Evolutionary conservation across 495 filamentous ascomycete genomes (phyloP), one percentile per base, ranked within the genome.

Genomic region (Talaromyces liani): DNA sequence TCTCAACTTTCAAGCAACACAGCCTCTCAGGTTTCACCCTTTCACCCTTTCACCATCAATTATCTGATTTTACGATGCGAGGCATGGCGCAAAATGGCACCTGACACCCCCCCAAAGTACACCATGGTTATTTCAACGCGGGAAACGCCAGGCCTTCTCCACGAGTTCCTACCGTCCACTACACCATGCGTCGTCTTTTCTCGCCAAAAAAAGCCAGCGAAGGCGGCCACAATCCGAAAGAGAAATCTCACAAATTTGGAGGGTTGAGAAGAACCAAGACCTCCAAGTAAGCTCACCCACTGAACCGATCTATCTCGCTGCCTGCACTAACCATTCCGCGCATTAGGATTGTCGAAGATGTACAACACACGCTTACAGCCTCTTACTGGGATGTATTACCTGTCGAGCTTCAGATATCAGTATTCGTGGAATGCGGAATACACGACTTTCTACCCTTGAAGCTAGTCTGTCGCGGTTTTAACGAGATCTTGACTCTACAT

Each of bases 381-480:
- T 73, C 72, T 25, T 71, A 66, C n/a, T 79, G 76, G 77, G 75
- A 73, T 33, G 49, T 67, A 41, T 69, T 80, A 41, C 78, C 78
- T 10, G 75, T 75, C 60, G 78, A 80, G 62, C 70, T 80, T 36
- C 77, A 79, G 70, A 75, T 80, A 64, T 67, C 69, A 61, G 78
- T 80, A 63, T 80, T 80, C 63, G 73, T 71, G 14, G 63, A 78
- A 60, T 80, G 77, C 68, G 71, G 73, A 16, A 69, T 77, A 60
- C 62, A 64, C 31, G 78, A 80, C 58, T 70, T 77, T 29, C 67
- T 73, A 10, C 66, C 68, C 22, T 58, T 79, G 45, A 78, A 73
- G 65, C 75, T 79, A 2, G 73, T 77, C 61, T 80, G 77, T 69
- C 72, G 70, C 63, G 65, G 70, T 25, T 80, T 80, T 41, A 66